Evolutionary conservation across 1,284 basidiomycete species (phyloP), one percentile per base, ranked within the genome.

Genomic region (Puccinia hordei): DNA sequence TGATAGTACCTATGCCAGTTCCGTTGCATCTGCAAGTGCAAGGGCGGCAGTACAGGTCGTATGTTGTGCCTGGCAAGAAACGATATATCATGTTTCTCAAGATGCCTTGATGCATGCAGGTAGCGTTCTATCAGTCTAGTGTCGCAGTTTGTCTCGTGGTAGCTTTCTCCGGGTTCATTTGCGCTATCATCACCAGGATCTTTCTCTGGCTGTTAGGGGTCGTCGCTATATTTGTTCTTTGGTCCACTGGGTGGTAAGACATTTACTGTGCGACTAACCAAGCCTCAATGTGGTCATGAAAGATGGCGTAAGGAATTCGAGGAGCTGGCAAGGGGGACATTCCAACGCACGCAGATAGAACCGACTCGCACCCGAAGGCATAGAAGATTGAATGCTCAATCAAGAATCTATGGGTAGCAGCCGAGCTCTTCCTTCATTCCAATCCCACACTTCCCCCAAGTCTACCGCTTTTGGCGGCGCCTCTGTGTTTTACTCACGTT

Each of bases 101-200:
- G 35, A 73, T 59, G 72, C 35, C 72, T 22, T 19, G 17, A 38
- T 59, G 55, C 55, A 59, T 41, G 35, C 66, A 68, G 57, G 55
- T 53, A 79, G 66, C 55, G 66, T 79, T 79, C 76, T 79, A 61
- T 71, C 59, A 68, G 65, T 63, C 51, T 33, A 69, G 44, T 59
- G 65, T 76, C 49, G 22, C 41, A 44, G 73, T 76, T 76, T 65
- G 61, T 65, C 59, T 61, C 24, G 15, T 74, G 13, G 59, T 49
- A 59, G 59, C 44, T 49, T 66, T 46, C 57, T 33, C 46, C 41
- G 73, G 46, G 51, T 76, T 76, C 24, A 33, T 73, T 55, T 73
- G 72, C 53, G 72, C 72, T 59, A 59, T 73, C 55, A 73, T 73
- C 33, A 55, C 55, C 59, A 30, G 49, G 72, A 73, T 33, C 72